Evolutionary conservation across 306 rosid genomes (phyloP).

Genomic region (Leucaena leucocephala): DNA sequence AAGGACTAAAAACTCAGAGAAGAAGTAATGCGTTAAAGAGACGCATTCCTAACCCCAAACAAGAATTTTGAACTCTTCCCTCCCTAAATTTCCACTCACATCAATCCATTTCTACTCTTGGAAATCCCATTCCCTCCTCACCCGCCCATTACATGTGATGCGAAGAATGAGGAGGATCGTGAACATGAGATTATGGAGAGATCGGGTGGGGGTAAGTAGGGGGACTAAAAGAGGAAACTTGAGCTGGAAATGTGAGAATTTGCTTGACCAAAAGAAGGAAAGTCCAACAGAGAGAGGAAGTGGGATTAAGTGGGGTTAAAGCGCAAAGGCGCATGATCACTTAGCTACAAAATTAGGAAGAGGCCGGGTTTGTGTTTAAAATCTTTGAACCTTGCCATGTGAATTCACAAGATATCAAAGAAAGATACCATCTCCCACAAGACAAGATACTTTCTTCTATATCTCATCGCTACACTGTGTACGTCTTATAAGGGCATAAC

Average conservation of each 20-base stretch:
- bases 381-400: conserved; percentile 47
- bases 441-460: neutral
- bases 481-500: too few relatives aligned
- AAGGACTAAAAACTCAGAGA: conserved; percentile 1
- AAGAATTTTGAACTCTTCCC: conserved; percentile 43
- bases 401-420: neutral
- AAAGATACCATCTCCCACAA: neutral
- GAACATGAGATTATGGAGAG: too few relatives aligned
- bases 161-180: too few relatives aligned
- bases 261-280: conserved; percentile 35
- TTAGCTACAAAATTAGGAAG: conserved; percentile 33
- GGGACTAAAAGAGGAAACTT: conserved; percentile 26
- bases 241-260: conserved; percentile 30
- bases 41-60: conserved; percentile 48
- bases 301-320: conserved; percentile 24
- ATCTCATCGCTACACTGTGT: too few relatives aligned
- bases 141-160: too few relatives aligned
- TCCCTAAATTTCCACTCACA: conserved; percentile 41
- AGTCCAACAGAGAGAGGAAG: neutral
- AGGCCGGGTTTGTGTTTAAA: neutral
- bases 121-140: too few relatives aligned
- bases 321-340: conserved; percentile 19
- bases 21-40: conserved; percentile 19
- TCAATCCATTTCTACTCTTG: conserved; percentile 42
- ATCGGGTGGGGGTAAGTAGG: neutral